phyloP scores from a whole-genome alignment of 1,284 basidiomycete genomes.

The Puccinia horiana region DNA sequence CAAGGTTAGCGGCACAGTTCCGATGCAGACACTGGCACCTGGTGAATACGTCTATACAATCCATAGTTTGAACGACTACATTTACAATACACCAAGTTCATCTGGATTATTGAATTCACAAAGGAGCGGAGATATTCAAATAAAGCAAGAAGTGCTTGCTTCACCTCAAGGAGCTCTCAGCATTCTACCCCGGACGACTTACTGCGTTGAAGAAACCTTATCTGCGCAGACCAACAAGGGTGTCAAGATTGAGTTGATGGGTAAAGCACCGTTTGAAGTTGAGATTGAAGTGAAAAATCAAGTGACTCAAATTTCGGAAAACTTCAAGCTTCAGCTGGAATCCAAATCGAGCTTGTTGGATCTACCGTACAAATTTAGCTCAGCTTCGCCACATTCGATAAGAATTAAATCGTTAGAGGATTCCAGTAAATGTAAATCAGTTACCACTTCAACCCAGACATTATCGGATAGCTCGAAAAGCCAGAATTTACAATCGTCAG shows the following conservation, averaged over 20 bases:
- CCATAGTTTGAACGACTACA: conserved; percentile 78
- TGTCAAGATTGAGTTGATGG: conserved; percentile 35
- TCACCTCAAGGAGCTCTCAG: conserved; percentile 64
- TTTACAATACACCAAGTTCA: conserved; percentile 68
- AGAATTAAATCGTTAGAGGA: conserved; percentile 74
- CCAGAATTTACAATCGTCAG: background rate
- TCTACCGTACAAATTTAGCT: conserved; percentile 72
- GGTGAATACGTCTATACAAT: conserved; percentile 87
- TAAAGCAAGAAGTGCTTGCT: conserved; percentile 39
- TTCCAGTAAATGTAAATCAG: conserved; percentile 71
- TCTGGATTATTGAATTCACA: conserved; percentile 59
- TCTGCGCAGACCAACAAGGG: conserved; percentile 27
- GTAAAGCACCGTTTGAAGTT: conserved; percentile 43
- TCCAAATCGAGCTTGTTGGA: conserved; percentile 54
- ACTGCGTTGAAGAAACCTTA: conserved; percentile 43
- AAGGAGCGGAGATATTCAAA: conserved; percentile 57
- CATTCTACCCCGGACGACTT: conserved; percentile 35
- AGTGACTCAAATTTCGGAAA: conserved; percentile 36
- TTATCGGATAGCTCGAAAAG: conserved; percentile 33
- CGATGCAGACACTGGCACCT: conserved; percentile 74
- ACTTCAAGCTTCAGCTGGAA: conserved; percentile 17
- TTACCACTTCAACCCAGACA: background rate
- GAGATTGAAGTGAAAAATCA: conserved; percentile 39
- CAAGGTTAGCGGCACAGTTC: conserved; percentile 76
- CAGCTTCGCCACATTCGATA: conserved; percentile 77